phyloP scores from a whole-genome alignment of 495 filamentous ascomycete species.

The Penicillium riverlandense region DNA sequence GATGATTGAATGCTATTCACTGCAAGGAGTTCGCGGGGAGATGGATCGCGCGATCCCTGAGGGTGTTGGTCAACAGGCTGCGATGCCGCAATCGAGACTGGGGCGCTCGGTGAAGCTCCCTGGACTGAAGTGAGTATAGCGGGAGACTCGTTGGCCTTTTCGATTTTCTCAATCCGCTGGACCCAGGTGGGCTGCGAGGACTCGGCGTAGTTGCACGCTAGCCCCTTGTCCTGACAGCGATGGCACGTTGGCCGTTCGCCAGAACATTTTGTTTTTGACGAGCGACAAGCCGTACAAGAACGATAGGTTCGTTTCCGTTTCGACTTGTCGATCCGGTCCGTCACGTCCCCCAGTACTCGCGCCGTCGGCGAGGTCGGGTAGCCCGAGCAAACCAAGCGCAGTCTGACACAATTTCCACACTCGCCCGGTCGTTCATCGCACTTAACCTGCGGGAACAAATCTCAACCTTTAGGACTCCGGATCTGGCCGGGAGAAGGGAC shows the following conservation, averaged over 20 bases:
- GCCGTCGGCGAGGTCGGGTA: slow-evolving; percentile 5
- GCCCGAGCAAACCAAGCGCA: slow-evolving; percentile 17
- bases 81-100: not conserved
- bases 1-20: not conserved
- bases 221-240: slow-evolving; percentile 17
- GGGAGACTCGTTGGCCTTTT: not conserved
- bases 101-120: not conserved
- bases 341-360: too few species aligned
- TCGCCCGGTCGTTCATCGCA: slow-evolving; percentile 20
- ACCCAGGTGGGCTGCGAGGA: slow-evolving; percentile 22
- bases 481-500: not conserved
- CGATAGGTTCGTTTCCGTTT: slow-evolving; percentile 24
- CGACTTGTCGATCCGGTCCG: not conserved
- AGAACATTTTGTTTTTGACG: slow-evolving; percentile 28
- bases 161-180: slow-evolving; percentile 6
- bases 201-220: slow-evolving; percentile 23
- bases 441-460: slow-evolving; percentile 19
- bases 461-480: not conserved
- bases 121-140: not conserved
- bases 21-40: not conserved
- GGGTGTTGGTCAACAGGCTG: not conserved
- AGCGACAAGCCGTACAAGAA: slow-evolving; percentile 24
- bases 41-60: not conserved
- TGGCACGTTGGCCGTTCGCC: slow-evolving; percentile 24
- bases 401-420: slow-evolving; percentile 20